Evolutionary conservation across 73 alveolate genomes (phyloP), one percentile per base, ranked within the genome.

Genomic region (Paraurostyla sp.): DNA sequence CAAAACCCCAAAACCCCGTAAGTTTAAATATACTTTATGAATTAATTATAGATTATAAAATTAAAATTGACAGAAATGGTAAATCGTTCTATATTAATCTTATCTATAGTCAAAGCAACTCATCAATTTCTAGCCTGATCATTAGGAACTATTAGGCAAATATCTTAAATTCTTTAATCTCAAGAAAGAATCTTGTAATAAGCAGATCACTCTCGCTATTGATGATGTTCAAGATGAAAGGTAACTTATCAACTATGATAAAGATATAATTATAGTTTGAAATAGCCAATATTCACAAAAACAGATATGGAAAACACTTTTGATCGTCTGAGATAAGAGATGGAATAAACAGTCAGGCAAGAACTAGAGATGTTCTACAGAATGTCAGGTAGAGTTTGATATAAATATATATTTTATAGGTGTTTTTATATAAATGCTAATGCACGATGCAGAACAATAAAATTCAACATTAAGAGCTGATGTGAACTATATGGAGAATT

Each of bases 401-500:
- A 16, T 48, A 1, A 30, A 48, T 25, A 75, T 7, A 33, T 36
- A 11, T 11, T 43, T 20, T 27, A 9, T 35, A 78, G 94, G 95
- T 2, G 92, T 80, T 7, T 81, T 89, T 33, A 87, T 89, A 18
- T 65, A 89, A 51, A 89, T 89, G 95, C 78, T 89, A 11, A 58
- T 89, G 73, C 76, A 81, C 35, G 91, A 80, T 25, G 91, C 95
- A 13, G 92, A 89, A 35, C 43, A 62, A 48, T 81, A 89, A 33
- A 76, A 82, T 32, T 46, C 76, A 6, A 51, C 84, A 20, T 51
- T 89, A 3, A 54, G 51, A 20, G 95, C 92, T 40, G 95, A 89
- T 58, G 95, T 89, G 58, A 82, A 76, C 88, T 89, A 27, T 54
- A 89, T 89, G 95, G 95, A 89, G 59, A 89, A 89, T 69, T 89